Evolutionary conservation across 495 filamentous ascomycete species (phyloP), one percentile per base, ranked within the genome.

Genomic region (Apodospora peruviana): DNA sequence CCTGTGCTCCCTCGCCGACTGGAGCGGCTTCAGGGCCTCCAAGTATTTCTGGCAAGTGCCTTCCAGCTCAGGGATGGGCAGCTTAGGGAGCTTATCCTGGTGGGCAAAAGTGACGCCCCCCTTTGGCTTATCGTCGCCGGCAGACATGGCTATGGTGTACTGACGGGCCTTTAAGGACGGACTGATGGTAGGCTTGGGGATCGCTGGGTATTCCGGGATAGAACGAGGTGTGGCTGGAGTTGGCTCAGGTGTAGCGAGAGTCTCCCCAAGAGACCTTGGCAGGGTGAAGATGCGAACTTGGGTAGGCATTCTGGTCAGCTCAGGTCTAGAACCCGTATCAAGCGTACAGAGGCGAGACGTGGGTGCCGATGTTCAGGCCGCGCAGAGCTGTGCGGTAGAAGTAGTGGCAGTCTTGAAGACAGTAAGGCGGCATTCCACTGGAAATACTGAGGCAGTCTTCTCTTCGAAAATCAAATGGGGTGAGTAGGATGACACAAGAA

Each of bases 21-120:
- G 93, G 29, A 98, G 70, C 2, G 91, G 90, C 55, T 81, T 81
- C 44, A 98, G 70, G n/a, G 86, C 82, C 11, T 83, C 74, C 2
- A 95, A 70, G 61, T 96, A 96, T 57, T 82, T 90, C 55, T 81
- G 77, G 59, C 86, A 88, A 4, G 86, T 90, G 50, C 69, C 71
- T 46, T 91, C 86, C 11, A 98, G 77, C n/a, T 95, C 89, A 3
- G 94, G 91, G 47, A 98, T 95, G 17, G 93, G 93, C 21, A 98
- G 73, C 66, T 95, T 95, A 10, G 90, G 88, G 3, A 98, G 77
- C 53, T 82, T 82, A 49, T 96, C 90, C 62, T 98, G 91, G 50
- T 82, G 75, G 29, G 91, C 86, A 67, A 89, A 98, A 0, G 93
- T 97, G 57, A 95, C 79, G 24, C 88, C 87, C 10, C 72, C 80